Evolutionary conservation across 2,329 filamentous ascomycete species (phyloP), one percentile per base, ranked within the genome.

Genomic region (Fusarium haematococcum): DNA sequence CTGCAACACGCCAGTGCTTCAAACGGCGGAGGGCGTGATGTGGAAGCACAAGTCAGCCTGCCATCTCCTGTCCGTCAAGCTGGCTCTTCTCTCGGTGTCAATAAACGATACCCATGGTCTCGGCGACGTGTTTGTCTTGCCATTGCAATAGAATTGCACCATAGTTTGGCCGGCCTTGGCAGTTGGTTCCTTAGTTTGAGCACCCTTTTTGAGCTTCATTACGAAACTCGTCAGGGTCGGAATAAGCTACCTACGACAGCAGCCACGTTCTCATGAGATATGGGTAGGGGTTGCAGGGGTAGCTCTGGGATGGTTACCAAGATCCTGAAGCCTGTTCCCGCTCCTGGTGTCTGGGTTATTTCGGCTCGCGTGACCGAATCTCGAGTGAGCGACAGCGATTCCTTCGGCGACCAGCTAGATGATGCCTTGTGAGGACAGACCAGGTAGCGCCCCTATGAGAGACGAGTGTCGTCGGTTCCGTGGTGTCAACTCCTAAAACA

Each of bases 11-110:
- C 54, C 63, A 64, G 61, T 20, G 62, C 52, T 58, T 65, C 62
- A 58, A 48, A 58, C 33, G 62, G 48, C 57, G 41, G 71, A 75
- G 41, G 32, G 70, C 37, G 63, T 73, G 62, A 70, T 73, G 66
- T 70, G 72, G 60, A 63, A 70, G 62, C 62, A 64, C 62, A 64
- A 65, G 39, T 65, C 39, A 48, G 39, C n/a, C 39, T 59, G 52
- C 50, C 37, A 57, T 65, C 63, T 59, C 39, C 30, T 65, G 52
- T 59, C 52, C 16, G 9, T 32, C 27, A 48, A 59, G 39, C 61
- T 57, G 39, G 45, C 32, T n/a, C 54, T 62, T 39, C 25, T 14
- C 50, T 63, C 61, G 27, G 61, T 64, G 57, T 74, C 18, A 6
- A 63, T 14, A 37, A 52, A 48, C 52, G 54, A 16, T 25, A 27